Percentiles rank a stretch among this genome's conserved stretches.
These are phyloP conservation scores for Huntiella decipiens DNA, from an alignment of 2,329 filamentous ascomycete genomes.

Conservation along the genomic window DNA sequence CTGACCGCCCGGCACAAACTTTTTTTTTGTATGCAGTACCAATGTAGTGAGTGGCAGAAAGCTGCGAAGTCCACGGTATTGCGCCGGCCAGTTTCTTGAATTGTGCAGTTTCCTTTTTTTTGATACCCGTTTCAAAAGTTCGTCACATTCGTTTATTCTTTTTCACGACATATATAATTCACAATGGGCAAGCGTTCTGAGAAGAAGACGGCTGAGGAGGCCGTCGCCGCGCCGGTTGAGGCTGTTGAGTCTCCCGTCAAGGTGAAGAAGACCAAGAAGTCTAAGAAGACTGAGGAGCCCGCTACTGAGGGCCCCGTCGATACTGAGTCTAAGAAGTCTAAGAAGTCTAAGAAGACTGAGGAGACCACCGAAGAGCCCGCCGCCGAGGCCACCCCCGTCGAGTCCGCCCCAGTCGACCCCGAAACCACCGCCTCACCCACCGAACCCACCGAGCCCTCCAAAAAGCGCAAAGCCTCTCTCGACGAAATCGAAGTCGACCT, in stretches of 20 bases:
- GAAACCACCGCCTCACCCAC: background rate
- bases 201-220: slow-evolving; percentile 4
- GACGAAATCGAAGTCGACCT: slow-evolving; percentile 81
- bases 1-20: slow-evolving; percentile 3
- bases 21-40: background rate
- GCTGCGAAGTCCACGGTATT: background rate
- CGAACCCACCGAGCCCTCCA: slow-evolving; percentile 19
- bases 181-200: slow-evolving; percentile 9
- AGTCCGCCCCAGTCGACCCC: background rate
- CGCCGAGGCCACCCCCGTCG: background rate
- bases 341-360: slow-evolving; percentile 4
- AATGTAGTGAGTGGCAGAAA: too few relatives aligned
- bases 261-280: slow-evolving; percentile 4
- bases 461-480: slow-evolving; percentile 53
- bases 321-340: slow-evolving; percentile 2
- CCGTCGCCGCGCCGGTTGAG: slow-evolving; percentile 1
- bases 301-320: background rate
- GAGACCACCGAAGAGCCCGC: background rate
- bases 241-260: background rate
- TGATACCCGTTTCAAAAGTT: background rate
- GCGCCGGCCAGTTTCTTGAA: background rate
- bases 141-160: background rate
- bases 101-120: background rate
- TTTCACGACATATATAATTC: background rate
- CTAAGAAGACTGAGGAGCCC: slow-evolving; percentile 4